Base-by-base conservation (phyloP, 257 asterid genomes). In the Galeopsis tetrahit region DNA sequence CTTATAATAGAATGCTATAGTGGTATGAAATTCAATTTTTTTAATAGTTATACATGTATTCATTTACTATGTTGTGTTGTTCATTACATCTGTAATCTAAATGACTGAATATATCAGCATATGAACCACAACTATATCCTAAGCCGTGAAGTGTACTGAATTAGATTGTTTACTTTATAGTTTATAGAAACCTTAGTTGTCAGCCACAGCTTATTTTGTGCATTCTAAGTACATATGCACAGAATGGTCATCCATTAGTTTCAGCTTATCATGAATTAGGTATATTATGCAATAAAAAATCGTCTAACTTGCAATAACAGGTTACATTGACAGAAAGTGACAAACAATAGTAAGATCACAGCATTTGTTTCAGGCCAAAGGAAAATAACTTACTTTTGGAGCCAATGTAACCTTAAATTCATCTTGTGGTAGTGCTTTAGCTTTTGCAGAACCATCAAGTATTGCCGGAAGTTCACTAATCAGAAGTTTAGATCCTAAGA, bases 401-500 rank as follows among this genome's bases (percentile, higher is more conserved):
- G 99, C 98, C 74, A 88, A 77, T 51, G 98, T 85, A 63, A 96
- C 97, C 73, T 73, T 81, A 59, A 87, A 80, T 57, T 88, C 96
- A 51, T 95, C 98, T 75, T 95, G 99, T 38, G 78, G 79, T 79
- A 80, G 63, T 51, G 98, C 97, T 79, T 86, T 86, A 33, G 76
- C 74, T 83, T 75, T 82, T 57, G 98, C 98, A 42, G 98, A 85
- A 75, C 96, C 96, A 75, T 95, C 97, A 63, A 92, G 71, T 75
- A 95, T 85, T 31, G 93, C 86, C 2, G 97, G 96, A 75, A 95
- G 96, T 83, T 87, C 94, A 63, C 81, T 82, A 78, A 90, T 82
- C 81, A 95, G 86, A 85, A 95, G 98, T 52, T 84, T 79, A 64
- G 96, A 87, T 66, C 99, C 99, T 95, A 82, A 70, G 72, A 8